phyloP scores from a whole-genome alignment of 441 rosid genomes.

The Omphalea diandra region DNA sequence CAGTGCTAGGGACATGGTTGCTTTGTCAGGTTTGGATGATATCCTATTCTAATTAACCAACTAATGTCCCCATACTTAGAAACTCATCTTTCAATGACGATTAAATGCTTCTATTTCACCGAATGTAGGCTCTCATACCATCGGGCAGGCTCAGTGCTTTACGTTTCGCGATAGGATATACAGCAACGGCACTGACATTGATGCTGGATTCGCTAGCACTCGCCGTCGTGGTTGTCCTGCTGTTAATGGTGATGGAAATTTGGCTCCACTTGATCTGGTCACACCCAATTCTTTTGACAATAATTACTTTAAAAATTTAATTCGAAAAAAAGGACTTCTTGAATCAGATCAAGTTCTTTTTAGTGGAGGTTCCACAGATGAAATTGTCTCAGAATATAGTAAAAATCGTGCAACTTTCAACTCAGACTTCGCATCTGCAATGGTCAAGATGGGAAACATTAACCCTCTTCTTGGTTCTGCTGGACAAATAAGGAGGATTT shows the following conservation, averaged over 20 bases:
- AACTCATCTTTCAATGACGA: no score
- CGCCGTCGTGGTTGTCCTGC: slow-evolving; percentile 38
- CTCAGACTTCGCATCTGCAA: slow-evolving; percentile 51
- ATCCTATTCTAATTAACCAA: no score
- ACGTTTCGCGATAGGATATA: slow-evolving; percentile 49
- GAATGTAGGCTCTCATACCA: slow-evolving; percentile 53
- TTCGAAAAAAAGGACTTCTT: slow-evolving; percentile 54
- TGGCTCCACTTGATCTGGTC: slow-evolving; percentile 54
- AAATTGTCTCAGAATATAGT: slow-evolving; percentile 46
- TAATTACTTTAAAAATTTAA: slow-evolving; percentile 51
- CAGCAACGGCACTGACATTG: slow-evolving; percentile 39
- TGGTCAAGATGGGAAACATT: slow-evolving; percentile 65
- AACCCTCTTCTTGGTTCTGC: slow-evolving; percentile 38
- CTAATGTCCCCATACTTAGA: no score
- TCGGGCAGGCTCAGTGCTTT: slow-evolving; percentile 55
- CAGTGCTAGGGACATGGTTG: slow-evolving; percentile 50
- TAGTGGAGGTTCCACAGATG: slow-evolving; percentile 47
- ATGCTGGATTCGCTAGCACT: slow-evolving; percentile 47
- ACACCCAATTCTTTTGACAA: slow-evolving; percentile 61
- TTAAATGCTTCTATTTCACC: no score
- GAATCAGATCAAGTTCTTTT: slow-evolving; percentile 46
- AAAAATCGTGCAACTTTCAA: slow-evolving; percentile 35
- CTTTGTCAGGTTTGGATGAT: slow-evolving; percentile 43
- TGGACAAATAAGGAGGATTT: slow-evolving; percentile 43
- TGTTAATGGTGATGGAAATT: slow-evolving; percentile 26